A percentile compares a stretch with the other conserved stretches of the same genome.
phyloP scores from a whole-genome alignment of 2,329 filamentous ascomycete genomes.

The Leptoxyphium fumago region DNA sequence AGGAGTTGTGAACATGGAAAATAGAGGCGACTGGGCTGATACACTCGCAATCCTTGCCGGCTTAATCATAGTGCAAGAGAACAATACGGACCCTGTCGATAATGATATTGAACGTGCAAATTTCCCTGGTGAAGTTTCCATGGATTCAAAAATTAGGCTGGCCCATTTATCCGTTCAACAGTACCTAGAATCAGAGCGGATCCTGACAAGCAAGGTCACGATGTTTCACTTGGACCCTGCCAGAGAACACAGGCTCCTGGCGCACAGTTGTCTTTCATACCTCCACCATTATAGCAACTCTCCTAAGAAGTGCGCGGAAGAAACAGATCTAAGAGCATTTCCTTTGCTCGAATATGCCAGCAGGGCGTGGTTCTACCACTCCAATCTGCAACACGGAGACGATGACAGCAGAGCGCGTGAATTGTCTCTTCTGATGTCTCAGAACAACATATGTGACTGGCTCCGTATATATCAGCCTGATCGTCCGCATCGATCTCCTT shows the following conservation, averaged over 20 bases:
- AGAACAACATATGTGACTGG: background rate
- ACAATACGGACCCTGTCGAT: no score
- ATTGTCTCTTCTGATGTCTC: background rate
- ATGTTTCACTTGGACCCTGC: conserved; percentile 13
- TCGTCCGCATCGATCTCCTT: background rate
- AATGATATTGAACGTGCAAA: no score
- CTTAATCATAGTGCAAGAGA: no score
- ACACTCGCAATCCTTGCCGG: no score
- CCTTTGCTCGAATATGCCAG: background rate
- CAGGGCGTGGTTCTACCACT: background rate
- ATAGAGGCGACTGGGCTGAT: no score
- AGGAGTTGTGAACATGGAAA: no score
- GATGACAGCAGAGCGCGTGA: background rate
- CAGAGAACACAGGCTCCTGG: conserved; percentile 11
- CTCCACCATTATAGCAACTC: conserved; percentile 8
- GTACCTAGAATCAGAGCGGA: conserved; percentile 18
- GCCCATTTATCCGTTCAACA: conserved; percentile 24
- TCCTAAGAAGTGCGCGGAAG: conserved; percentile 5
- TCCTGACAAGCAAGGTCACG: conserved; percentile 5
- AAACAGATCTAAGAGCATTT: background rate
- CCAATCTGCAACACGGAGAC: background rate
- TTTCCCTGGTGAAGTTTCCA: no score
- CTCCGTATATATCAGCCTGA: background rate
- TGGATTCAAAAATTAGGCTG: conserved; percentile 8
- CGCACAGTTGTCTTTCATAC: conserved; percentile 14